Base-by-base conservation (phyloP, 257 asterid genomes). In the Solanum chilense region DNA sequence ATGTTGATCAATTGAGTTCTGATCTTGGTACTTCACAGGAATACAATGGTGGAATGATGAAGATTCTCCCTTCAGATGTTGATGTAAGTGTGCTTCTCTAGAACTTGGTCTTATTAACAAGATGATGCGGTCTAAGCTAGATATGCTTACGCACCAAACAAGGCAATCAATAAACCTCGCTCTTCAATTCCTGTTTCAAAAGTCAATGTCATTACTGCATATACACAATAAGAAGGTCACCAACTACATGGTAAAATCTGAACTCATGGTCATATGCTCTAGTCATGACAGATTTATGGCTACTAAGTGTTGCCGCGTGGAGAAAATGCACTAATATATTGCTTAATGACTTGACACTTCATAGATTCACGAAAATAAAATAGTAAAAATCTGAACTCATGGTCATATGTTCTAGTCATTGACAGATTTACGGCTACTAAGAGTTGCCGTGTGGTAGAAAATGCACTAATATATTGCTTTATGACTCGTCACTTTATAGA, bases 31-130 rank as follows among this genome's bases (percentile, higher is more conserved):
- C 90, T 82, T 89, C 96, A 41, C 94, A 93, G 88, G 99, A 97
- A 56, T 87, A 42, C 86, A 87, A 90, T 37, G 98, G 95, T 37
- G 99, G 98, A 85, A 96, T 96, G 93, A 94, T 93, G 52, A 93
- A 91, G 93, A 96, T 96, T 88, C 89, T 92, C 70, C 99, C 99
- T 87, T 91, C 97, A 35, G 94, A 94, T 88, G 88, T 93, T 87
- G 97, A 94, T 87, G 98, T 96, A 89, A 93, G 98, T 89, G 86
- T 75, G 77, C 18, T 44, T 75, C 58, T 71, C 84, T 64, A 25
- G 66, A 49, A 56, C 62, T 74, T 44, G 81, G 47, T 89, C 41
- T 41, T 64, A 58, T 47, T 84, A 41, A 31, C 47, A 42, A 62
- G 80, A 64, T 66, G 39, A 84, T 64, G 11, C 1, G 12, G 20